phyloP scores from a whole-genome alignment of 2,329 filamentous ascomycete species.

The Ascocoryne sarcoides region DNA sequence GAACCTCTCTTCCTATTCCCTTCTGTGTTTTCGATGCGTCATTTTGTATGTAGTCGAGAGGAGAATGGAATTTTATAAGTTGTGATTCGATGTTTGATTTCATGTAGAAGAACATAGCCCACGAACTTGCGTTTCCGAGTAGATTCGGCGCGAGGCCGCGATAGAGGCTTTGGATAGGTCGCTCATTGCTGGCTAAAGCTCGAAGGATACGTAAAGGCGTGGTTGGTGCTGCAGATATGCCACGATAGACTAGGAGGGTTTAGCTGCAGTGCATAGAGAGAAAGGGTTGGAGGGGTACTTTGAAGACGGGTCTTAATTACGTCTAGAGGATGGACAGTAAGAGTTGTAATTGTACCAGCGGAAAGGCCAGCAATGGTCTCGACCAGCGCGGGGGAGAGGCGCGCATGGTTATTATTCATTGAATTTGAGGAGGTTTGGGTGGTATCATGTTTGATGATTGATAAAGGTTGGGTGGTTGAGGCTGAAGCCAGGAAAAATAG shows the following conservation, averaged over 20 bases:
- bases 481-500: too few species aligned
- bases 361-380: conserved; percentile 86
- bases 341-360: conserved; percentile 77
- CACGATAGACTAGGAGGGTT: conserved; percentile 40
- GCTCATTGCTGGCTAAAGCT: conserved; percentile 34
- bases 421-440: conserved; percentile 5
- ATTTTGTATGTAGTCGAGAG: conserved; percentile 1
- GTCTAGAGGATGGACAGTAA: conserved; percentile 86
- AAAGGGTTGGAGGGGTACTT: conserved; percentile 46
- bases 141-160: conserved; percentile 85
- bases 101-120: conserved; percentile 87
- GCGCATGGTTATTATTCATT: conserved; percentile 36
- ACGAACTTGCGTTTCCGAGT: conserved; percentile 80
- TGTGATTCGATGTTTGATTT: conserved; percentile 46
- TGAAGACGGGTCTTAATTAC: conserved; percentile 95
- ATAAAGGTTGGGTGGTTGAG: not conserved
- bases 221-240: conserved; percentile 32
- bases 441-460: not conserved
- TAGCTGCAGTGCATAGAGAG: conserved; percentile 3
- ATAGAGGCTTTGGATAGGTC: conserved; percentile 65
- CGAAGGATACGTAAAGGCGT: conserved; percentile 46
- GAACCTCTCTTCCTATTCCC: not conserved
- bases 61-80: conserved; percentile 22
- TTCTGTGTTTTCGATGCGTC: not conserved
- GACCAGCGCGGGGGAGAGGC: conserved; percentile 66